Evolutionary conservation across 2,329 filamentous ascomycete species (phyloP).

Genomic region (Cladosporium colombiae): DNA sequence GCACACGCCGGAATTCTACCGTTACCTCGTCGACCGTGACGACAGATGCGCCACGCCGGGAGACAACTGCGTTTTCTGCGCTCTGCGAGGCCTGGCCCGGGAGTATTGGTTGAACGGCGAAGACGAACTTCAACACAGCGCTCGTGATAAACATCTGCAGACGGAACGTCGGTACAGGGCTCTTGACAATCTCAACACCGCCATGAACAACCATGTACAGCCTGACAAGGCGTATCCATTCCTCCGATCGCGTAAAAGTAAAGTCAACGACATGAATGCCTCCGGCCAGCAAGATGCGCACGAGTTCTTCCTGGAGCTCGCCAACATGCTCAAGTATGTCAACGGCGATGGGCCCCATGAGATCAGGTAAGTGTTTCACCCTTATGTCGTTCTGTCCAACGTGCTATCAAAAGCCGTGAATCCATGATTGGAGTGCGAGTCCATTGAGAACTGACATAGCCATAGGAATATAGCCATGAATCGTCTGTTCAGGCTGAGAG

Average conservation of each 20-base stretch:
- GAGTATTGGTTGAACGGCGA: constrained; percentile 19
- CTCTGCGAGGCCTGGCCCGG: constrained; percentile 14
- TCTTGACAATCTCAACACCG: background rate
- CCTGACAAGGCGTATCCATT: background rate
- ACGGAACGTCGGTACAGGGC: background rate
- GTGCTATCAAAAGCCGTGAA: background rate
- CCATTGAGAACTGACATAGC: constrained; percentile 8
- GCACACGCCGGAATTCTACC: constrained; percentile 18
- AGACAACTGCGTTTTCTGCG: constrained; percentile 22
- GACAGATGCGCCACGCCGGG: background rate
- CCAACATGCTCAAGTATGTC: background rate
- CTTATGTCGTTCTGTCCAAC: background rate
- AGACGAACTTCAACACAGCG: background rate
- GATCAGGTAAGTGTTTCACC: background rate
- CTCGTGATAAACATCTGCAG: background rate
- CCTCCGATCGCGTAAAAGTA: background rate
- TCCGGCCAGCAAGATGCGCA: constrained; percentile 21
- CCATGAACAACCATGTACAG: background rate
- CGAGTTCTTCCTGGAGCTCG: constrained; percentile 19
- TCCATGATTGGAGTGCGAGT: background rate
- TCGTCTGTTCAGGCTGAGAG: background rate
- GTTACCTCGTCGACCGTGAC: background rate
- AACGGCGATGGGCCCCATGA: background rate
- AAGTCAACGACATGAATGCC: background rate
- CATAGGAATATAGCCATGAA: background rate